Evolutionary conservation across 768 basidiomycete genomes (phyloP), one percentile per base, ranked within the genome.

Genomic region (Podaxis rugospora): DNA sequence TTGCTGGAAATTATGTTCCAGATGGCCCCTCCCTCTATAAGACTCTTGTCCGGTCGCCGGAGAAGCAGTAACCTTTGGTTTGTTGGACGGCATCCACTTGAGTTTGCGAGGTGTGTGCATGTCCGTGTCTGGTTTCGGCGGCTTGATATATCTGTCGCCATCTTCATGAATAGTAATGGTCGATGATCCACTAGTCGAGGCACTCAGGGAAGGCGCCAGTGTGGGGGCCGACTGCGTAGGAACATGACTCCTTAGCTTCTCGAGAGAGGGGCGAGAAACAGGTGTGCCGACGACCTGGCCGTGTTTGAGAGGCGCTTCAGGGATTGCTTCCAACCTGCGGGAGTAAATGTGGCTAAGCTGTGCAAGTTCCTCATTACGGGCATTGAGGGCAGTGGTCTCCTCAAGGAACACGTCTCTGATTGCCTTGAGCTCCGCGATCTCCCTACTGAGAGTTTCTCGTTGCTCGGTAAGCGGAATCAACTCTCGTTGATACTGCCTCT

Each of bases 311-410:
- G 72, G 70, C 1, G 67, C 66, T 62, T 81, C 79, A 14, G 75
- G 74, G 25, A 74, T 71, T 27, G 69, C 71, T 53, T 97, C 95
- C 68, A 92, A 82, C 62, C 92, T 88, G 37, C 92, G 86, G 9
- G 85, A 75, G 64, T 95, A 92, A 35, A 93, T 89, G 4, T 88
- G 82, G 65, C 90, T 91, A 47, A 98, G 83, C 71, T 94, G 90
- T 1, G 91, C 90, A 5, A 99, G 81, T 70, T 95, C 92, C 67
- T 95, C 94, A 74, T 98, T 98, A 51, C 94, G 86, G 5, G 87
- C 88, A 70, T 93, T 93, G 53, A 99, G 82, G 21, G 88, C 88
- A 0, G 93, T 89, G 0, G 94, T 92, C 76, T 99, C 97, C 68
- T 96, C 95, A 42, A 95, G 75, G 74, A 91, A 90, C 44, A 88